Evolutionary conservation across 78 protist species (phyloP).

Genomic region (Mantamonas sphyraenae): DNA sequence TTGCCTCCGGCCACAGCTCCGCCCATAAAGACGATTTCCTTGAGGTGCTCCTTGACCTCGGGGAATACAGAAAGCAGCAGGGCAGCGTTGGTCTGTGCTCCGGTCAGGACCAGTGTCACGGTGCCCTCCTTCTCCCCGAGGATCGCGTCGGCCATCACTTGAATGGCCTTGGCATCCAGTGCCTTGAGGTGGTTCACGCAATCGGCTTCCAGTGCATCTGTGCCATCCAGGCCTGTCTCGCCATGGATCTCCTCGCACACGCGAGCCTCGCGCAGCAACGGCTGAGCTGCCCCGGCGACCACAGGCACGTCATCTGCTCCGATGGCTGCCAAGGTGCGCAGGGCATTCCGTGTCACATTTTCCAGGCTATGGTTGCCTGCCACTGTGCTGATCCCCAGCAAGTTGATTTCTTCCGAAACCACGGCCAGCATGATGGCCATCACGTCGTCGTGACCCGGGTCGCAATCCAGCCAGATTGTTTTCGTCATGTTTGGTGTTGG

Average conservation of each 20-base stretch:
- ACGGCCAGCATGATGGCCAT: slow-evolving; percentile 31
- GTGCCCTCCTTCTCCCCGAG: background rate
- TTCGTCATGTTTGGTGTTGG: background rate
- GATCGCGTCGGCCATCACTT: background rate
- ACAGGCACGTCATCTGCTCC: no score
- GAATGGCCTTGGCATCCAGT: background rate
- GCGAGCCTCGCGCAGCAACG: background rate
- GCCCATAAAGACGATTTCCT: slow-evolving; percentile 46
- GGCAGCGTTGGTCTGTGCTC: slow-evolving; percentile 41
- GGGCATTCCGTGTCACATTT: slow-evolving; percentile 30
- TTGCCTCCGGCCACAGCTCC: slow-evolving; percentile 46
- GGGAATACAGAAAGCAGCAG: slow-evolving; percentile 11
- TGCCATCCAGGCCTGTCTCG: slow-evolving; percentile 32
- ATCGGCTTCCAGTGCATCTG: background rate
- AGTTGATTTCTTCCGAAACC: background rate
- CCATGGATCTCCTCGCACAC: slow-evolving; percentile 42
- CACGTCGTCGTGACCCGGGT: slow-evolving; percentile 59
- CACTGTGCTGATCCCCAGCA: slow-evolving; percentile 40
- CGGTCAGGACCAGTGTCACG: slow-evolving; percentile 32
- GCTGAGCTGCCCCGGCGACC: slow-evolving; percentile 9
- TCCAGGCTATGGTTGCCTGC: slow-evolving; percentile 42
- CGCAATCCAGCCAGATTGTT: slow-evolving; percentile 37
- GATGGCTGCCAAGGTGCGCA: background rate
- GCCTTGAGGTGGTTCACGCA: background rate
- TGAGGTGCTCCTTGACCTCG: background rate